Percentiles rank a stretch among this genome's conserved stretches.
These are phyloP conservation scores for Capronia americana DNA, from an alignment of 2,329 filamentous ascomycete genomes.

Conservation along the genomic window DNA sequence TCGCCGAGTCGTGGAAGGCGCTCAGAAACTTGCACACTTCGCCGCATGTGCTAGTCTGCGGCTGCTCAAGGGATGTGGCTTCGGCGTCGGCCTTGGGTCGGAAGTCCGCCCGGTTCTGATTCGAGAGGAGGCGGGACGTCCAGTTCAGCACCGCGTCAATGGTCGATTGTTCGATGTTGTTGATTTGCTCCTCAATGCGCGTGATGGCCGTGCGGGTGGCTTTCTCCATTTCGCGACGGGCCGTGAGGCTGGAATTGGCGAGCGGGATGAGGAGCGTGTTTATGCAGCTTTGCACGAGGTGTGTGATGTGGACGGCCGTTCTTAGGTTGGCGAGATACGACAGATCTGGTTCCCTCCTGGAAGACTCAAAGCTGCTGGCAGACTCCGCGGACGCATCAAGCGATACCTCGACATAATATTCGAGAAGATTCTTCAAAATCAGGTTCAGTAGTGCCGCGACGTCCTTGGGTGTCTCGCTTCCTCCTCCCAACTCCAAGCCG, in stretches of 20 bases:
- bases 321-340: conserved; percentile 79
- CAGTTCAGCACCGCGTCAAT: conserved; percentile 78
- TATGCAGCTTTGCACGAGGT: conserved; percentile 91
- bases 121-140: conserved; percentile 72
- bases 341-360: conserved; percentile 86
- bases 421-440: conserved; percentile 84
- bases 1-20: conserved; percentile 67
- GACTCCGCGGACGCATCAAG: conserved; percentile 75
- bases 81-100: conserved; percentile 80
- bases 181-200: conserved; percentile 84
- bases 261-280: conserved; percentile 88
- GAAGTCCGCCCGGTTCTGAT: conserved; percentile 89
- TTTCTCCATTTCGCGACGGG: conserved; percentile 87
- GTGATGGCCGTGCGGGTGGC: conserved; percentile 75
- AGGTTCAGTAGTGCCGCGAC: conserved; percentile 83
- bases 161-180: conserved; percentile 70
- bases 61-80: conserved; percentile 65
- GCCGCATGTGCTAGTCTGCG: conserved; percentile 86
- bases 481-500: conserved; percentile 86
- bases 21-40: conserved; percentile 80
- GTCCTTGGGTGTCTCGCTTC: conserved; percentile 90
- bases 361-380: conserved; percentile 75
- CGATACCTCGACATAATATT: conserved; percentile 73
- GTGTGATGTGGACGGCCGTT: conserved; percentile 84
- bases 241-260: conserved; percentile 86